These are phyloP conservation scores for Pichia sp. DNA, from an alignment of 1,139 yeast genomes.

Conservation along the genomic window DNA sequence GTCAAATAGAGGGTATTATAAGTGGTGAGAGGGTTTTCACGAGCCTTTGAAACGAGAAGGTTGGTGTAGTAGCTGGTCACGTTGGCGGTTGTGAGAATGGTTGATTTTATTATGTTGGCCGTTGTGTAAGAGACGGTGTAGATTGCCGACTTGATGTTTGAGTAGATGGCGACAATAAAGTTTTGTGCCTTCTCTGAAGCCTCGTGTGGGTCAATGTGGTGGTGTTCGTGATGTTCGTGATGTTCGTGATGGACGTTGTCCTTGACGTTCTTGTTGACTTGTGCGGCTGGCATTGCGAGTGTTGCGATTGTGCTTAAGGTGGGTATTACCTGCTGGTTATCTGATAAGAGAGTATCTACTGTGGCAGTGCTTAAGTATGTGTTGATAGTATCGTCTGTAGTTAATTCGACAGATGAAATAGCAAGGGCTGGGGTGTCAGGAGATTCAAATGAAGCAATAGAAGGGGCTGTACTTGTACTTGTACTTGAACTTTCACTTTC, in stretches of 20 bases:
- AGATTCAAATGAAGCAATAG: background rate
- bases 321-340: background rate
- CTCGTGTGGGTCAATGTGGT: no score
- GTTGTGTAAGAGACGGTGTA: background rate
- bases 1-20: conserved; percentile 10
- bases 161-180: no score
- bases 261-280: no score
- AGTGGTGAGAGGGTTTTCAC: conserved; percentile 7
- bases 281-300: no score
- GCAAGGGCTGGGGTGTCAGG: background rate
- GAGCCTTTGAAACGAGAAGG: background rate
- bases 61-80: conserved; percentile 2
- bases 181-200: no score
- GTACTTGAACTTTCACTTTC: background rate
- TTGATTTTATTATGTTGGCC: background rate
- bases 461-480: background rate
- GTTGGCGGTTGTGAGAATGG: conserved; percentile 3
- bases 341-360: background rate
- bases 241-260: no score
- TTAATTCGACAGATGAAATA: conserved; percentile 4
- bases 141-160: background rate
- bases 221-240: no score
- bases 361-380: conserved; percentile 6
- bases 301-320: no score
- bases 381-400: conserved; percentile 6